A percentile compares a stretch with the other conserved stretches of the same genome.
These are phyloP conservation scores for Houttuynia cordata DNA, from an alignment of 164 flowering plant species.

Conservation along the genomic window DNA sequence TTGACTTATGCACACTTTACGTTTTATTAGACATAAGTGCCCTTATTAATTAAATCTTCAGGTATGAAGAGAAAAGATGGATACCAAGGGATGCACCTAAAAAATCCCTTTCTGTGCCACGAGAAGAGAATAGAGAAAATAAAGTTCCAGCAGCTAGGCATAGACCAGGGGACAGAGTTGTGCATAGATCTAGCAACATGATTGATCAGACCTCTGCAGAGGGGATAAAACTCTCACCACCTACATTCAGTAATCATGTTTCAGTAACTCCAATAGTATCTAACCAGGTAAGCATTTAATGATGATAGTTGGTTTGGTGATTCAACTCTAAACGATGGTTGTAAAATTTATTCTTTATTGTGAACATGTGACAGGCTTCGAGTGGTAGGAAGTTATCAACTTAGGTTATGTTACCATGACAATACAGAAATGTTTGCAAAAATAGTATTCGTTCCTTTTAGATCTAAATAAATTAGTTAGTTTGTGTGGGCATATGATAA, in stretches of 20 bases:
- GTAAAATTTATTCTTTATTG: no score
- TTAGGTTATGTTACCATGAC: no score
- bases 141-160: constrained; percentile 28
- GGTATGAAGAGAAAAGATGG: constrained; percentile 99
- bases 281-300: constrained; percentile 35
- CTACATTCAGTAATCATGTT: constrained; percentile 17
- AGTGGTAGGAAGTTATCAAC: no score
- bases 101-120: constrained; percentile 37
- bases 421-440: no score
- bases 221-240: constrained; percentile 26
- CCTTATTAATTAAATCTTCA: constrained; percentile 3
- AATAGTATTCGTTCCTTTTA: no score
- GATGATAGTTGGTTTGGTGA: not conserved
- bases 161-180: constrained; percentile 28
- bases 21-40: not conserved
- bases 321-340: not conserved
- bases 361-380: no score
- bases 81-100: constrained; percentile 49
- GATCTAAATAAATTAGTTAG: no score
- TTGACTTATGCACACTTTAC: not conserved
- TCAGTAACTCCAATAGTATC: constrained; percentile 54
- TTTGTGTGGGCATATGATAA: no score
- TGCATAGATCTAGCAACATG: constrained; percentile 19
- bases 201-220: constrained; percentile 36
- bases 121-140: constrained; percentile 22